Evolutionary conservation across 2,329 filamentous ascomycete genomes (phyloP).

Genomic region (Boeremia exigua): DNA sequence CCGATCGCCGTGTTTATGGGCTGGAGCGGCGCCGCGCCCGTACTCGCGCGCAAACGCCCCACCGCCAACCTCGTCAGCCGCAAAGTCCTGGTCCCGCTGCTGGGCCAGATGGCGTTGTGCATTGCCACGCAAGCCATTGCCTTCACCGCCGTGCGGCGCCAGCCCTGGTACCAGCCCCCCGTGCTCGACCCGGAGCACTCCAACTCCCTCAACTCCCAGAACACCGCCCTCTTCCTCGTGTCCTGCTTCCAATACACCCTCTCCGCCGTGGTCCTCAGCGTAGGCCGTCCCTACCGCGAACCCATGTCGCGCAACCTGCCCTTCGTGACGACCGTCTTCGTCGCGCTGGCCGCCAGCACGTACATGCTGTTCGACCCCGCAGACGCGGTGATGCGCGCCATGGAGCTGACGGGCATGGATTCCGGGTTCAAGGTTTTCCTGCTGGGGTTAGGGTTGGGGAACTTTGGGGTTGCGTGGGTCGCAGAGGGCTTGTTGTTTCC

Average conservation of each 20-base stretch:
- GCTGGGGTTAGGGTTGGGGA: conserved; percentile 70
- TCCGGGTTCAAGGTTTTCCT: conserved; percentile 75
- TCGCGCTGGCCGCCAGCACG: conserved; percentile 69
- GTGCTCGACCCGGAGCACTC: conserved; percentile 77
- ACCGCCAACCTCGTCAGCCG: conserved; percentile 90
- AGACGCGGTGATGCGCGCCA: conserved; percentile 70
- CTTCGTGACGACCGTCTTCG: conserved; percentile 77
- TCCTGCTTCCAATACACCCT: conserved; percentile 96
- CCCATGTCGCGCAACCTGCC: conserved; percentile 81
- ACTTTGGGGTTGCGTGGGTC: conserved; percentile 72
- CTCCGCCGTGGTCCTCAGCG: conserved; percentile 84
- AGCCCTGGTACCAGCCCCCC: conserved; percentile 86
- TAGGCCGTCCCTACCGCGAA: conserved; percentile 89
- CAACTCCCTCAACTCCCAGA: conserved; percentile 90
- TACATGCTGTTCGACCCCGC: conserved; percentile 85
- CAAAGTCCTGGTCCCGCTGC: conserved; percentile 86
- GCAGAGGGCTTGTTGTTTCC: conserved; percentile 76
- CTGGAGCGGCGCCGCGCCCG: conserved; percentile 85
- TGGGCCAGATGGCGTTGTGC: conserved; percentile 86
- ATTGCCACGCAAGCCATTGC: conserved; percentile 76
- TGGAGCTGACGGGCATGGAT: conserved; percentile 85
- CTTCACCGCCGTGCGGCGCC: conserved; percentile 75
- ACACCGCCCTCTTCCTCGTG: conserved; percentile 86
- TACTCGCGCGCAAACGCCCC: conserved; percentile 81
- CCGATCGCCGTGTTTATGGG: conserved; percentile 99